phyloP scores from a whole-genome alignment of 2,329 filamentous ascomycete species.

The Fusarium abutilonis region DNA sequence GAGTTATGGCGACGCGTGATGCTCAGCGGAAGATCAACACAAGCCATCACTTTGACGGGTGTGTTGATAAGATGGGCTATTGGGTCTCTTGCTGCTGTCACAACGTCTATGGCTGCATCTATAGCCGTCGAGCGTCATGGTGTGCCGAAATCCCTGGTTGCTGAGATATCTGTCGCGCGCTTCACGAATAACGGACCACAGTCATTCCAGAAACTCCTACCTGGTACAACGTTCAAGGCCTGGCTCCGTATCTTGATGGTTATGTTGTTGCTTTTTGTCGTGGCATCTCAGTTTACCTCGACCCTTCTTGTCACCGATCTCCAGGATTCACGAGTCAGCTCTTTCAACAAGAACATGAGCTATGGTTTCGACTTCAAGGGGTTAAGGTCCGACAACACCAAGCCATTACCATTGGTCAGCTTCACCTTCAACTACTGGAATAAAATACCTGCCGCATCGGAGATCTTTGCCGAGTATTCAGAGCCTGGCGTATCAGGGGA shows the following conservation, averaged over 20 bases:
- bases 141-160: background rate
- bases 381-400: too few relatives aligned
- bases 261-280: background rate
- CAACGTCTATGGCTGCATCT: background rate
- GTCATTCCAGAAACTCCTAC: background rate
- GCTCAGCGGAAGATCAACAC: background rate
- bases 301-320: background rate
- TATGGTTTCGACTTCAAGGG: background rate
- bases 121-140: background rate
- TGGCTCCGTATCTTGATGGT: background rate
- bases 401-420: too few relatives aligned
- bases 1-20: background rate
- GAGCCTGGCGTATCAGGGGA: background rate
- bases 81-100: background rate
- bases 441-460: too few relatives aligned
- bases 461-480: background rate
- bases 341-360: background rate
- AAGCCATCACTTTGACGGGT: background rate
- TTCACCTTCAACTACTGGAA: too few relatives aligned
- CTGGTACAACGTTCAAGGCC: background rate
- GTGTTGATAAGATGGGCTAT: background rate
- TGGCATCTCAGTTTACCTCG: constrained; percentile 1
- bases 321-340: background rate
- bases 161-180: background rate
- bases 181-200: background rate